A percentile compares a stretch with the other conserved stretches of the same genome.
Evolutionary conservation across 1,284 basidiomycete species (phyloP).

Genomic region (Polyporus tsugae): DNA sequence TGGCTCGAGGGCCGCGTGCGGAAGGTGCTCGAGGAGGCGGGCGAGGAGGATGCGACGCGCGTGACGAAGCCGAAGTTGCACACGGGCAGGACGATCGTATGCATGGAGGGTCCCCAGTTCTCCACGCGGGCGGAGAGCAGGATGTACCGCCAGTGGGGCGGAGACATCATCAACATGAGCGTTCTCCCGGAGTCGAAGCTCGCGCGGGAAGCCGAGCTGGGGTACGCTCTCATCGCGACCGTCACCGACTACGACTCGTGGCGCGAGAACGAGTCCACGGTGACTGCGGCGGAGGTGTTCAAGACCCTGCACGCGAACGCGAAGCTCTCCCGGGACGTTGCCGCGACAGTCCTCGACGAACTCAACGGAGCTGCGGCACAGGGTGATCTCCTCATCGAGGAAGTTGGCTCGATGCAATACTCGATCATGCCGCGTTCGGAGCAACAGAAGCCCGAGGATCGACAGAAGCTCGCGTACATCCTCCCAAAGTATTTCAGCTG

Average conservation of each 20-base stretch:
- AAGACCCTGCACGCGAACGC: constrained; percentile 90
- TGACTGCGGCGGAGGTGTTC: constrained; percentile 91
- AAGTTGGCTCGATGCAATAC: constrained; percentile 83
- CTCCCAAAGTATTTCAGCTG: constrained; percentile 73
- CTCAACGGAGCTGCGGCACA: constrained; percentile 68
- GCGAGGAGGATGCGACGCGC: constrained; percentile 43
- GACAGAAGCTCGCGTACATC: constrained; percentile 80
- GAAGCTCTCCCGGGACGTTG: constrained; percentile 79
- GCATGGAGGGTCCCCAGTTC: constrained; percentile 98
- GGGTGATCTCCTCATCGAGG: constrained; percentile 66
- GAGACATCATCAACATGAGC: constrained; percentile 96
- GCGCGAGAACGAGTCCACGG: constrained; percentile 81
- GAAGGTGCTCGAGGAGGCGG: constrained; percentile 65
- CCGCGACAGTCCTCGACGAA: constrained; percentile 81
- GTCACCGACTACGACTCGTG: constrained; percentile 93
- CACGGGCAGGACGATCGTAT: constrained; percentile 87
- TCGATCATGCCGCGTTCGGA: constrained; percentile 83
- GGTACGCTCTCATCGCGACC: constrained; percentile 89
- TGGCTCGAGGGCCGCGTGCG: constrained; percentile 78
- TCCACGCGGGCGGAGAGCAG: constrained; percentile 94
- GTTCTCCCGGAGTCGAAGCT: constrained; percentile 96
- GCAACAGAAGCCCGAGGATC: constrained; percentile 70
- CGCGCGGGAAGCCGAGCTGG: constrained; percentile 93
- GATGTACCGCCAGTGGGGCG: constrained; percentile 95
- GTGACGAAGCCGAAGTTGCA: constrained; percentile 73